Conservation (phyloP, 352 stramenopile genomes). For the Paralagenidium karlingii region DNA sequence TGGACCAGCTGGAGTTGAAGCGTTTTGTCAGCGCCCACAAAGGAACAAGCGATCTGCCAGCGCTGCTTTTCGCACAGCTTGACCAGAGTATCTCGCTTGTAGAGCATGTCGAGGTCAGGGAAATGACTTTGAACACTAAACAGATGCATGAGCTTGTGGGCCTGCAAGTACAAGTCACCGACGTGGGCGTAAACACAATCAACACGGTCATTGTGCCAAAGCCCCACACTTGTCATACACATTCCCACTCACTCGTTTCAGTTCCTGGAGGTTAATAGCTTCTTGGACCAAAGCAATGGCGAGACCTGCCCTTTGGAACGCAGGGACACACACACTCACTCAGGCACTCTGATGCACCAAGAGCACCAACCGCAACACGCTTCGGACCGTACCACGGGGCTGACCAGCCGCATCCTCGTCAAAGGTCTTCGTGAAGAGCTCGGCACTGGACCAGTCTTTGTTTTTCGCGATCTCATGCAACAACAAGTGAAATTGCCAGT, state of each 20-base stretch:
- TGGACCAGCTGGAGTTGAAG: conserved; percentile 35
- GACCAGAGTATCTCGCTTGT: conserved; percentile 37
- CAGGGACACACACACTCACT: no score
- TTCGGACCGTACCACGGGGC: no score
- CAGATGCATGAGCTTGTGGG: no score
- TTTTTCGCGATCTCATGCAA: conserved; percentile 19
- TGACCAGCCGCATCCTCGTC: no score
- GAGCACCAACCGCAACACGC: no score
- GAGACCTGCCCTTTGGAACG: conserved; percentile 18
- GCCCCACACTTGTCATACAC: neutral
- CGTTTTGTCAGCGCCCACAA: conserved; percentile 34
- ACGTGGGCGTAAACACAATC: no score
- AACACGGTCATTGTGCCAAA: no score
- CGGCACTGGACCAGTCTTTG: conserved; percentile 51
- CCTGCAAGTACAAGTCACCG: no score
- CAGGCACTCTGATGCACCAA: no score
- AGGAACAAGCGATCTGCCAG: conserved; percentile 46
- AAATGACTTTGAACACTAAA: no score
- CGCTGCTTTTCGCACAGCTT: conserved; percentile 48
- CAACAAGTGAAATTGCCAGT: conserved; percentile 20
- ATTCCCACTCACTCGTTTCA: conserved; percentile 29
- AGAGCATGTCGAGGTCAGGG: no score
- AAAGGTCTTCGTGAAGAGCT: conserved; percentile 30
- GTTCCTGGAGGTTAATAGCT: conserved; percentile 32
- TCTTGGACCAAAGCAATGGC: conserved; percentile 29